A percentile compares a stretch with the other conserved stretches of the same genome.
Conservation (phyloP, 768 basidiomycete genomes). For the Termitomyces sp. region DNA sequence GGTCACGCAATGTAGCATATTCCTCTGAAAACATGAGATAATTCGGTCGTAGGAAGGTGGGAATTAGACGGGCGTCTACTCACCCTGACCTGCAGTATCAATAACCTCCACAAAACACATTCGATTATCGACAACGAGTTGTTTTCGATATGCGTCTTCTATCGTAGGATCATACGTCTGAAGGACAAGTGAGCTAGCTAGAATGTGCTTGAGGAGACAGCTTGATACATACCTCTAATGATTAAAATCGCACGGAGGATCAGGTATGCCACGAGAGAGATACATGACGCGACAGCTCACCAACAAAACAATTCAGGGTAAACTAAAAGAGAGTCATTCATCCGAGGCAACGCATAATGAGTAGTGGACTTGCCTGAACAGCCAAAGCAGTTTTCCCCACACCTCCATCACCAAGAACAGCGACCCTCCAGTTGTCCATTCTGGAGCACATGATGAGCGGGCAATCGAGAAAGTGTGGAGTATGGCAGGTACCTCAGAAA, state of each 20-base stretch:
- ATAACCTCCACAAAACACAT: slow-evolving; percentile 97
- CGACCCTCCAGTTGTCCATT: slow-evolving; percentile 96
- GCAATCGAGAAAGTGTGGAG: slow-evolving; percentile 14
- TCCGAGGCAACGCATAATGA: slow-evolving; percentile 1
- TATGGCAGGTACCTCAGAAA: slow-evolving; percentile 26
- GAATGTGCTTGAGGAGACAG: slow-evolving; percentile 5
- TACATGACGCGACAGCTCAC: slow-evolving; percentile 43
- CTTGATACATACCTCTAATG: slow-evolving; percentile 48
- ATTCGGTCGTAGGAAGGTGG: slow-evolving; percentile 18
- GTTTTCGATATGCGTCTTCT: slow-evolving; percentile 97
- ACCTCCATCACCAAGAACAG: slow-evolving; percentile 95
- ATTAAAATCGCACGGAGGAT: background rate
- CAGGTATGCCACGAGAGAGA: slow-evolving; percentile 10
- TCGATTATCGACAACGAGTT: slow-evolving; percentile 89
- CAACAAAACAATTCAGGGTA: slow-evolving; percentile 94
- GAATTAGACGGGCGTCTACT: slow-evolving; percentile 22
- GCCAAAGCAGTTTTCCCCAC: slow-evolving; percentile 97
- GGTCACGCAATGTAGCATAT: slow-evolving; percentile 93
- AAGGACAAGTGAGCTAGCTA: slow-evolving; percentile 13
- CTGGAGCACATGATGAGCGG: slow-evolving; percentile 25
- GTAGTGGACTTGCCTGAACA: slow-evolving; percentile 68
- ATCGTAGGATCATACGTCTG: slow-evolving; percentile 98
- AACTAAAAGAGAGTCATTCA: slow-evolving; percentile 51
- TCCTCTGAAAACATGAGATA: slow-evolving; percentile 61
- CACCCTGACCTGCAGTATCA: slow-evolving; percentile 97